Evolutionary conservation across 2,329 filamentous ascomycete species (phyloP), one percentile per base, ranked within the genome.

Genomic region (Hypoxylon sp.): DNA sequence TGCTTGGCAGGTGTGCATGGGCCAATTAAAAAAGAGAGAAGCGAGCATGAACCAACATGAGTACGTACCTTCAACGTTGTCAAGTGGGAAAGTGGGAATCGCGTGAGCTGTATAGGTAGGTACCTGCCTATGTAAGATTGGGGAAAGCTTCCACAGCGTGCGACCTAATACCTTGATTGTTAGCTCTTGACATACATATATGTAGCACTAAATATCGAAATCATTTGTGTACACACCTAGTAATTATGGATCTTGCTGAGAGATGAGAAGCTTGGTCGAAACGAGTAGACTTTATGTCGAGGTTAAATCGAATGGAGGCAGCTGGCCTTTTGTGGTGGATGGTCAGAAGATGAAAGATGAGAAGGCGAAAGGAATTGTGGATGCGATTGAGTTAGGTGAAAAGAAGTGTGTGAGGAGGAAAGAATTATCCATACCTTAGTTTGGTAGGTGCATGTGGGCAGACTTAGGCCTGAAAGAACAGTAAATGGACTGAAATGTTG

Each of bases 1-100:
- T 57, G 53, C 65, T 65, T 65, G 70, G 69, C 58, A 71, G 53
- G 65, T 57, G 44, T 26, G 54, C 35, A 60, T 31, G 58, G 54
- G 53, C 73, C 73, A 75, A 75, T 75, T 29, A 72, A 51, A 51
- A 47, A 48, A 26, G 56, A 13, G 46, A 26, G 37, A 37, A 31
- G 29, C 29, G 52, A 31, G 24, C 17, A 60, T 39, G 52, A 33
- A 24, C 37, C 47, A 37, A 29, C 17, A 39, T 19, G n/a, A 48
- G 33, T 67, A 70, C 67, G 53, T 68, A 70, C 59, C 67, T 67
- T 37, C 4, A 31, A 31, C 2, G 51, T 62, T 22, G 57, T 57
- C 39, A 22, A 22, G 19, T 22, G 19, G 19, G 19, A 22, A 22
- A 22, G 19, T 22, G 19, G 19, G 19, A 59, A 42, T 55, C 46